These are phyloP conservation scores for Trametes cinnabarina DNA, from an alignment of 768 basidiomycete species.

Conservation along the genomic window DNA sequence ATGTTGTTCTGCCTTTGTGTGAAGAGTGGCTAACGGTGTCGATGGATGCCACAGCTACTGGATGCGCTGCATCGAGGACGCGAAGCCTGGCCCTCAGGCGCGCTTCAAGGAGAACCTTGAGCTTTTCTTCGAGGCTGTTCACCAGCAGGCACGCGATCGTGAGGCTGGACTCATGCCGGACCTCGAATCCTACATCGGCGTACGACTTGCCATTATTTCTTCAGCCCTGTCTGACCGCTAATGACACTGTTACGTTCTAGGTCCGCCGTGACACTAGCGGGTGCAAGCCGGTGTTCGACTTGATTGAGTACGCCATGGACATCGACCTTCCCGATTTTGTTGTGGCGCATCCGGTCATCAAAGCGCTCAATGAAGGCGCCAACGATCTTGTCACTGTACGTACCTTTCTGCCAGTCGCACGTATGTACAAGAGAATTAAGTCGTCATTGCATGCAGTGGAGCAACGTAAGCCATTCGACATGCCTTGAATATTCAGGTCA, in stretches of 20 bases:
- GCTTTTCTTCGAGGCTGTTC: conserved; percentile 74
- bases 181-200: conserved; percentile 70
- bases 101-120: conserved; percentile 76
- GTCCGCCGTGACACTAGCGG: conserved; percentile 77
- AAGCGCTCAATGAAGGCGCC: conserved; percentile 62
- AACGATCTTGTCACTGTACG: conserved; percentile 63
- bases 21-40: conserved; percentile 8
- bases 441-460: conserved; percentile 16
- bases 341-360: conserved; percentile 67
- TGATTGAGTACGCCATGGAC: conserved; percentile 76
- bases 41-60: conserved; percentile 51
- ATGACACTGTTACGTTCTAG: background rate
- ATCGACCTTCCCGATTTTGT: conserved; percentile 76
- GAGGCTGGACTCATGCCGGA: conserved; percentile 58
- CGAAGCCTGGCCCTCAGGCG: conserved; percentile 59
- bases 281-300: conserved; percentile 73
- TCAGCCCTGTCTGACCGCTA: background rate
- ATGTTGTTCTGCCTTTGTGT: background rate
- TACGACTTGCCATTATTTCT: background rate
- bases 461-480: conserved; percentile 10
- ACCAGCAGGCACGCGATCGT: conserved; percentile 68
- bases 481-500: background rate
- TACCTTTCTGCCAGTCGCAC: background rate
- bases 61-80: conserved; percentile 58
- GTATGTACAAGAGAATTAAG: background rate